Conservation (phyloP, 805 yeast genomes). For the Kodamaea neixiangensis region DNA sequence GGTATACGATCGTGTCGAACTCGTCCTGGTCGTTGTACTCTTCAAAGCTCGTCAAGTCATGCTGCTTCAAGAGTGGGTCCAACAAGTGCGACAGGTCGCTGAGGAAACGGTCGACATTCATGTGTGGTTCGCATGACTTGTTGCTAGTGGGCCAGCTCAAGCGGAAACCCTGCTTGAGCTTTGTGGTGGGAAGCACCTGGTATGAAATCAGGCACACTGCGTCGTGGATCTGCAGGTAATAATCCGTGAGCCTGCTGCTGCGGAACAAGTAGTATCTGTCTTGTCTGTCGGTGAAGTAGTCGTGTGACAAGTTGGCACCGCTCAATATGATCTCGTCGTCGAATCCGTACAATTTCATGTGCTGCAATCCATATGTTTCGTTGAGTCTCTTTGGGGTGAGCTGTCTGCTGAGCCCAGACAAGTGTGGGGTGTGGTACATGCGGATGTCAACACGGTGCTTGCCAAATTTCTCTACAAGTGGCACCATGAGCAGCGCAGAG, state of each 20-base stretch:
- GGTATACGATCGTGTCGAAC: conserved; percentile 72
- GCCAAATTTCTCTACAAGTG: conserved; percentile 64
- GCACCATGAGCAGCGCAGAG: conserved; percentile 73
- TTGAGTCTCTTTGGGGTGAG: conserved; percentile 81
- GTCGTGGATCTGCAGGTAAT: conserved; percentile 69
- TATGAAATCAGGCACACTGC: conserved; percentile 74
- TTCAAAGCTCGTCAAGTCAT: conserved; percentile 31
- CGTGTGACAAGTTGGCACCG: conserved; percentile 90
- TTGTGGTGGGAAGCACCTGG: conserved; percentile 49
- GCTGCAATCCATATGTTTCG: conserved; percentile 93
- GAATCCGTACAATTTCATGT: conserved; percentile 95
- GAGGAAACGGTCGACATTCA: conserved; percentile 52
- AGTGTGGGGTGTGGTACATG: conserved; percentile 87
- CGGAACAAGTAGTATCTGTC: conserved; percentile 84
- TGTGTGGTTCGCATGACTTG: conserved; percentile 65
- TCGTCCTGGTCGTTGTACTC: conserved; percentile 36
- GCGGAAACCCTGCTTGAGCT: conserved; percentile 49
- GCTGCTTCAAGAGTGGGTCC: conserved; percentile 58
- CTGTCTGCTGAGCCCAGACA: conserved; percentile 63
- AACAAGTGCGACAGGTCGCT: conserved; percentile 57
- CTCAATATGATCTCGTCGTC: conserved; percentile 85
- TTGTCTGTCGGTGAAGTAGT: conserved; percentile 92
- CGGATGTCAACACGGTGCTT: conserved; percentile 71
- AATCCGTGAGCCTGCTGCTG: conserved; percentile 59
- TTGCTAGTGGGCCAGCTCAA: conserved; percentile 77